phyloP scores from a whole-genome alignment of 495 filamentous ascomycete genomes.

The Aspergillus sclerotioniger region DNA sequence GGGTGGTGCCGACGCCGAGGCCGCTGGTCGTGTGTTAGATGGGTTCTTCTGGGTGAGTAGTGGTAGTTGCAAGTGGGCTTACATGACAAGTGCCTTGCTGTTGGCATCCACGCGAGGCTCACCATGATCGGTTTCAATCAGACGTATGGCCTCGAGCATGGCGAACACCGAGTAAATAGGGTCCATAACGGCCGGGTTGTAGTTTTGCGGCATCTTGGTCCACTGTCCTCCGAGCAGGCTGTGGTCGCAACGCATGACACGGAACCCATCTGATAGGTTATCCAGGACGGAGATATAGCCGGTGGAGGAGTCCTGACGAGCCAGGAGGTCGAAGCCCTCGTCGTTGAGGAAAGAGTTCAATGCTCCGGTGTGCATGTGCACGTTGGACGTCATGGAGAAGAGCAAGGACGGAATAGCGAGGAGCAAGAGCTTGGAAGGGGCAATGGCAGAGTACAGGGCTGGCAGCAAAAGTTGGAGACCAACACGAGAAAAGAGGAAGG shows the following conservation, averaged over 20 bases:
- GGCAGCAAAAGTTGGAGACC: conserved; percentile 68
- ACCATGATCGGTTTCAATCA: conserved; percentile 58
- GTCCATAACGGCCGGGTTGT: conserved; percentile 61
- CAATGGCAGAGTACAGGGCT: conserved; percentile 58
- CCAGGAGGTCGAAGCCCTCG: conserved; percentile 60
- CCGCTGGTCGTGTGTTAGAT: conserved; percentile 53
- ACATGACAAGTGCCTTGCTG: conserved; percentile 82
- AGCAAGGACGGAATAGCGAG: conserved; percentile 66
- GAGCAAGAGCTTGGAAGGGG: conserved; percentile 65
- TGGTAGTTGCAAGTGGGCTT: conserved; percentile 15
- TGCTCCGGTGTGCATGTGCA: conserved; percentile 58
- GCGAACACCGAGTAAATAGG: conserved; percentile 91
- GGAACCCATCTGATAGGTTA: conserved; percentile 63
- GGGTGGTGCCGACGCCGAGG: conserved; percentile 87
- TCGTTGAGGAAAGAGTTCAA: conserved; percentile 62
- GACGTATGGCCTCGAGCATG: conserved; percentile 85
- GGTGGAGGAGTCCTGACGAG: conserved; percentile 77
- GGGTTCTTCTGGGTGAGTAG: neutral
- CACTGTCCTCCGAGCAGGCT: conserved; percentile 94
- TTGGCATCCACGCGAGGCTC: conserved; percentile 55
- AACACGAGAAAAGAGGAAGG: conserved; percentile 62
- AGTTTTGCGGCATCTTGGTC: conserved; percentile 37
- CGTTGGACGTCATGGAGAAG: conserved; percentile 68
- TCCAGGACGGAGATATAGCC: conserved; percentile 92
- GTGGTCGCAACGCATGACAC: conserved; percentile 90